These are phyloP conservation scores for Fusarium sp. DNA, from an alignment of 2,329 filamentous ascomycete genomes.

Conservation along the genomic window DNA sequence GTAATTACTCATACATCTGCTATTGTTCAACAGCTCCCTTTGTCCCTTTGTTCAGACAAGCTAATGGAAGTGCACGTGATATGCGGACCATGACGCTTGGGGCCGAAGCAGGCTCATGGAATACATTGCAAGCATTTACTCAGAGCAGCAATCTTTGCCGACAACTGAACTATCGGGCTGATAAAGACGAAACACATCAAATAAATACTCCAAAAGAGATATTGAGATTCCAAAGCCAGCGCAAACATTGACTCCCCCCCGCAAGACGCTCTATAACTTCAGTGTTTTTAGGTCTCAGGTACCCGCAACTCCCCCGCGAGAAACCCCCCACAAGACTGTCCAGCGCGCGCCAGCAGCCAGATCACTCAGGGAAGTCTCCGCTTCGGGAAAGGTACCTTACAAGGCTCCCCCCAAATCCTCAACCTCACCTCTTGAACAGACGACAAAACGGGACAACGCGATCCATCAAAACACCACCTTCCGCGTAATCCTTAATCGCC, in stretches of 20 bases:
- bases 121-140: slow-evolving; percentile 38
- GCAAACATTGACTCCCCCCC: slow-evolving; percentile 8
- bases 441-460: slow-evolving; percentile 63
- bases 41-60: background rate
- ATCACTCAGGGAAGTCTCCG: slow-evolving; percentile 53
- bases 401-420: slow-evolving; percentile 60
- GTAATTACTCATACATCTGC: background rate
- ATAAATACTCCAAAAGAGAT: background rate
- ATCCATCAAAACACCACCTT: slow-evolving; percentile 66
- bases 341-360: slow-evolving; percentile 42
- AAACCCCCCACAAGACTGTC: slow-evolving; percentile 30
- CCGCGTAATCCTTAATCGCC: slow-evolving; percentile 55
- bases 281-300: slow-evolving; percentile 37
- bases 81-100: slow-evolving; percentile 15
- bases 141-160: slow-evolving; percentile 19
- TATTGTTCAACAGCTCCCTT: background rate
- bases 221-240: background rate
- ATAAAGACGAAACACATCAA: slow-evolving; percentile 7
- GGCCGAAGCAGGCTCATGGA: slow-evolving; percentile 34
- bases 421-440: slow-evolving; percentile 70
- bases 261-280: slow-evolving; percentile 23
- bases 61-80: slow-evolving; percentile 24
- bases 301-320: slow-evolving; percentile 40
- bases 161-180: slow-evolving; percentile 6
- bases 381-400: slow-evolving; percentile 56